Evolutionary conservation across 129 eudicot genomes (phyloP).

Genomic region (Tagetes erecta): DNA sequence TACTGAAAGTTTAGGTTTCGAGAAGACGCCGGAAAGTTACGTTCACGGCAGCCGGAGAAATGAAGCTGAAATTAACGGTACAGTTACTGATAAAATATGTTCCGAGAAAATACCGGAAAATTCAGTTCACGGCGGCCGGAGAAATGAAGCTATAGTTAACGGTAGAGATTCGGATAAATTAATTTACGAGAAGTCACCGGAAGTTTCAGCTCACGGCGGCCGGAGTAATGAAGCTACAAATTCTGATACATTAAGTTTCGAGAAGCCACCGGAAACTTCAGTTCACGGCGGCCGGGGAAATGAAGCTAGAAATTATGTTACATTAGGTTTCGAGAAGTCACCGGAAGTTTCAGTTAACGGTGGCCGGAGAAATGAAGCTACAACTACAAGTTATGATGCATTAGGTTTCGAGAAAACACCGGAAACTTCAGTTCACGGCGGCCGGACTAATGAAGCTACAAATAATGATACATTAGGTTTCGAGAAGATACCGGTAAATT

Average conservation of each 20-base stretch:
- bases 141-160: background rate
- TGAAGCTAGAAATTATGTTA: background rate
- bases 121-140: background rate
- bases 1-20: background rate
- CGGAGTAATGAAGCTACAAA: background rate
- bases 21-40: background rate
- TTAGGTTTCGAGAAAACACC: background rate
- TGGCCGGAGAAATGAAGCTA: constrained; percentile 10
- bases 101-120: constrained; percentile 3
- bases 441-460: background rate
- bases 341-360: background rate
- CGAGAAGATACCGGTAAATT: background rate
- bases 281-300: constrained; percentile 12
- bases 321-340: background rate
- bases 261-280: background rate
- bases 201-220: background rate
- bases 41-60: background rate
- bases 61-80: background rate
- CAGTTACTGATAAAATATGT: background rate
- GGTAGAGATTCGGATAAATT: background rate
- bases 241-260: background rate
- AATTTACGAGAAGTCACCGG: background rate
- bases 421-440: background rate
- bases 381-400: background rate
- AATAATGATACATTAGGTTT: background rate